Evolutionary conservation across 352 stramenopile genomes (phyloP), one percentile per base, ranked within the genome.

Genomic region (Blastocystis sp.): DNA sequence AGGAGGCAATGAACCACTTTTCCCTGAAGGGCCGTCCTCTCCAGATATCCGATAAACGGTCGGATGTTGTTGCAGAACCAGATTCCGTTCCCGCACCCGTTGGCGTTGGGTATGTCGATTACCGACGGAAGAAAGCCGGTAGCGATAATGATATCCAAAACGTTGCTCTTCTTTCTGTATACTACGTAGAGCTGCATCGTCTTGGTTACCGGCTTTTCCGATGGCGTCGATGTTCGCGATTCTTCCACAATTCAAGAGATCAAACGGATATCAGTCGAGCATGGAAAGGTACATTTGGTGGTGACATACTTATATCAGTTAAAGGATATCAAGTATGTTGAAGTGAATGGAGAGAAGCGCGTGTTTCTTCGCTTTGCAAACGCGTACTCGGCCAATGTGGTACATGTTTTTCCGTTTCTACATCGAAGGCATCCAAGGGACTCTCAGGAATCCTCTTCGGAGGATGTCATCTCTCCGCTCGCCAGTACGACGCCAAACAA

Each of bases 321-420:
- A 21, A 81, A 81, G n/a, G 69, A 81, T 4, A 81, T 81, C n/a
- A 81, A 81, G 24, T 81, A 81, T 51, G 40, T 64, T 29, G 69
- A 81, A 42, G 34, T 81, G 4, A 61, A 61, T 16, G 56, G 34
- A 29, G 69, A 81, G 9, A 81, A 81, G 69, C 29, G 69, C 8
- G 7, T 81, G 4, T 81, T 81, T 48, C 32, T 81, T 24, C 49
- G 42, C 14, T 81, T 64, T 48, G 69, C 69, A 40, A 81, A 81
- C 36, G 38, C 69, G 4, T 81, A 81, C 9, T 48, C 69, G 24
- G 69, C 69, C 11, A 63, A 40, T 34, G 63, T 81, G 29, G 69
- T 81, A 56, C 11, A 42, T 4, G 9, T 27, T 63, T 29, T 16
- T 29, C 7, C 7, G 2, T 7, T 44, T 8, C 24, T 2, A 27